Base-by-base conservation (phyloP, 225 moss, liverwort and hornwort species). In the Marchantia paleacea region DNA sequence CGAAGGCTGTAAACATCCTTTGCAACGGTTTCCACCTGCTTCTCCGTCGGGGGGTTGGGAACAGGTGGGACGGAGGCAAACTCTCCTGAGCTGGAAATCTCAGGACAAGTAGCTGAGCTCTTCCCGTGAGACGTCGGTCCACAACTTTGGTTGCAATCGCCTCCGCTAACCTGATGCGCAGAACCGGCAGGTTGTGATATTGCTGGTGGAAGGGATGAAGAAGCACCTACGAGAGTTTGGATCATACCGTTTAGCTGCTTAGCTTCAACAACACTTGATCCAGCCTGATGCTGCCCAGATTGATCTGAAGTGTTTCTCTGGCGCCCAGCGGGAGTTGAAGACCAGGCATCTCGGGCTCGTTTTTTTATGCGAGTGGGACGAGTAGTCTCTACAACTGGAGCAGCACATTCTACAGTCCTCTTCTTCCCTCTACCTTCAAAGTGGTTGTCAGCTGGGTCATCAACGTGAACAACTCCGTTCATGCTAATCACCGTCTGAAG, bases 341-440 rank as follows among this genome's bases (percentile, higher is more conserved):
- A 39, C 18, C 72, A 58, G 3, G 78, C 73, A 6, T 75, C 74
- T 30, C 83, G 77, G 28, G 78, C 62, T 69, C 83, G 78, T 69
- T 86, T 83, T 73, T 81, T 83, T 62, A 62, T 52, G 39, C 75
- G 80, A 68, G 75, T 74, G 26, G 78, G 69, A 61, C 77, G 76
- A 52, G 29, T 14, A 47, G 55, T 29, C 26, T 75, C 24, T 52
- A 6, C 72, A 6, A 29, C 57, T 54, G 47, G 58, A 30, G 52
- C 50, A 10, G 16, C 67, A 55, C 7, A 68, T 29, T 75, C 79
- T 79, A 61, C 75, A 6, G 49, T 28, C 69, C 67, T 78, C 78
- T 73, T 81, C 18, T n/a, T 81, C 22, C 70, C 75, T 18, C 49
- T 72, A 60, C 61, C 79, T 3, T 82, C 82, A 15, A 2, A 48